These are phyloP conservation scores for Penicillium sp. DNA, from an alignment of 2,329 filamentous ascomycete species.

Conservation along the genomic window DNA sequence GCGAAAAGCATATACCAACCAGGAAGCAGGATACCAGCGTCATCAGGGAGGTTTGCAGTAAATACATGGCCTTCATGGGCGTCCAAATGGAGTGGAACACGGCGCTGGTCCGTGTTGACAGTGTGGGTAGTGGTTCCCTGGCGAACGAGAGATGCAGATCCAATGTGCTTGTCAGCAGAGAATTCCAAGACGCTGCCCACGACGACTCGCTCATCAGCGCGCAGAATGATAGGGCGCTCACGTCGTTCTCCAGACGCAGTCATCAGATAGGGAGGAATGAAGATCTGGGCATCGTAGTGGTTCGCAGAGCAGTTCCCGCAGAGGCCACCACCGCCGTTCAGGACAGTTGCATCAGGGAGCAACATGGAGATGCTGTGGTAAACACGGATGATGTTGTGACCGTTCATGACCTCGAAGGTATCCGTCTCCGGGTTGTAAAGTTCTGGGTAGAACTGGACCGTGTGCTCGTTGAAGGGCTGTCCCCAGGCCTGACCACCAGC, in stretches of 20 bases:
- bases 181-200: slow-evolving; percentile 17
- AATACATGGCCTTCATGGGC: slow-evolving; percentile 3
- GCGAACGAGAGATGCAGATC: slow-evolving; percentile 50
- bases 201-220: neutral
- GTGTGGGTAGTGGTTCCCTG: slow-evolving; percentile 58
- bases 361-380: slow-evolving; percentile 58
- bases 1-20: slow-evolving; percentile 62
- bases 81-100: slow-evolving; percentile 44
- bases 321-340: slow-evolving; percentile 59
- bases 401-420: slow-evolving; percentile 37
- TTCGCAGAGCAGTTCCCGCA: slow-evolving; percentile 54
- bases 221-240: neutral
- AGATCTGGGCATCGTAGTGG: slow-evolving; percentile 61
- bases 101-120: slow-evolving; percentile 62
- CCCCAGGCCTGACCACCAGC: slow-evolving; percentile 53
- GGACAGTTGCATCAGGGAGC: slow-evolving; percentile 55
- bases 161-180: slow-evolving; percentile 39
- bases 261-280: slow-evolving; percentile 60
- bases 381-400: slow-evolving; percentile 26
- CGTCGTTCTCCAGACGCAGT: neutral
- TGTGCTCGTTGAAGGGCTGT: slow-evolving; percentile 47
- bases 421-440: slow-evolving; percentile 51
- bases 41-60: slow-evolving; percentile 46
- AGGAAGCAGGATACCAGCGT: slow-evolving; percentile 56
- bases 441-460: slow-evolving; percentile 49